These are phyloP conservation scores for Yarrowia bubula DNA, from an alignment of 805 yeast species.

Conservation along the genomic window DNA sequence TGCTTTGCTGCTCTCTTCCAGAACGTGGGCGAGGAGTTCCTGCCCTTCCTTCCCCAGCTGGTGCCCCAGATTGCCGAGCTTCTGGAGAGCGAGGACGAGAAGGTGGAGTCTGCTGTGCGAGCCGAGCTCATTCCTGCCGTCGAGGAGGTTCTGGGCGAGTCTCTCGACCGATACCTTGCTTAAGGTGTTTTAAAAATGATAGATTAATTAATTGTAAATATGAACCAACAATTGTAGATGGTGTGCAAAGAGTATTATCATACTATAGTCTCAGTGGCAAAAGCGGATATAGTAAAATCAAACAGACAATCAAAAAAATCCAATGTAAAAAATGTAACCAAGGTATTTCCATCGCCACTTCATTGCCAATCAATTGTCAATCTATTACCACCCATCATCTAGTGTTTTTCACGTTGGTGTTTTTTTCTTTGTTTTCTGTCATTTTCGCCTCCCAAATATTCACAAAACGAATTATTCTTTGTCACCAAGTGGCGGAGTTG, in stretches of 20 bases:
- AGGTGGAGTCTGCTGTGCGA: slow-evolving; percentile 87
- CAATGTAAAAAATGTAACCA: no score
- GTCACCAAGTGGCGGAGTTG: neutral
- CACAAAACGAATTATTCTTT: no score
- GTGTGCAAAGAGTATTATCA: no score
- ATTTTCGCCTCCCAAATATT: no score
- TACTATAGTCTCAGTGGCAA: no score
- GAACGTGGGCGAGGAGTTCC: slow-evolving; percentile 88
- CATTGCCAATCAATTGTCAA: neutral
- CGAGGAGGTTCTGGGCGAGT: slow-evolving; percentile 91
- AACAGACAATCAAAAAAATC: no score
- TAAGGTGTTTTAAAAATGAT: slow-evolving; percentile 26
- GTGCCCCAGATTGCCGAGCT: slow-evolving; percentile 95
- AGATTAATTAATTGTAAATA: neutral
- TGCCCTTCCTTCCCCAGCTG: slow-evolving; percentile 82
- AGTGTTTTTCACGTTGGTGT: no score
- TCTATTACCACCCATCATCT: no score
- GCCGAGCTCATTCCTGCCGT: slow-evolving; percentile 85
- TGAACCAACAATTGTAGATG: no score
- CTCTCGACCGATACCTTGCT: slow-evolving; percentile 58
- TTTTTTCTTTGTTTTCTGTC: no score
- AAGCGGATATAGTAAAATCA: neutral
- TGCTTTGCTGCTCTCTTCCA: slow-evolving; percentile 78
- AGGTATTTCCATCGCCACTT: no score
- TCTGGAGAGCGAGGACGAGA: slow-evolving; percentile 92